These are phyloP conservation scores for Krasilnikovozyma curviuscula DNA, from an alignment of 768 basidiomycete genomes.

Conservation along the genomic window DNA sequence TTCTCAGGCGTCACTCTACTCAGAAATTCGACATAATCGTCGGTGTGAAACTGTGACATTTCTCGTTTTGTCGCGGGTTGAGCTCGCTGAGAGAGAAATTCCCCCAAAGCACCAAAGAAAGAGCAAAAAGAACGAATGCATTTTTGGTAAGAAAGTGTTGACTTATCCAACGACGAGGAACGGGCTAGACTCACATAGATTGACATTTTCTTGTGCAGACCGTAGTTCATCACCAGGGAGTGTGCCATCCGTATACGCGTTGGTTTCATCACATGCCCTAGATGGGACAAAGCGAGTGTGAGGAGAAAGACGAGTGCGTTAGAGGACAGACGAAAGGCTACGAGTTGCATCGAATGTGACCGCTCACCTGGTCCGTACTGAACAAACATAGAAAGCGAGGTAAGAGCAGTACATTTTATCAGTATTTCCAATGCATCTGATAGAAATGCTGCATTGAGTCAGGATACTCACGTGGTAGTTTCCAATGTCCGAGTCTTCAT, in stretches of 20 bases:
- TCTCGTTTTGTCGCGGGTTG: conserved; percentile 98
- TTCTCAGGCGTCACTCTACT: conserved; percentile 83
- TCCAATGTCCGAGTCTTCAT: conserved; percentile 43
- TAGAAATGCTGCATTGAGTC: too few relatives aligned
- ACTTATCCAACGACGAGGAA: background rate
- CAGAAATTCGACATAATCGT: conserved; percentile 96
- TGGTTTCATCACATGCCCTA: conserved; percentile 67
- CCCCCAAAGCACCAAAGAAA: background rate
- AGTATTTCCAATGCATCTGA: too few relatives aligned
- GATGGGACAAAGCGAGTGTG: conserved; percentile 5
- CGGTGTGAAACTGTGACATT: conserved; percentile 99
- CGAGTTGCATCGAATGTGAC: too few relatives aligned
- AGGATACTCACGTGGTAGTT: conserved; percentile 59
- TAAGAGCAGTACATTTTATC: too few relatives aligned
- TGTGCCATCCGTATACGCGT: conserved; percentile 99
- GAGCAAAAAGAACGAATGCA: too few relatives aligned
- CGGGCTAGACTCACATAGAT: conserved; percentile 61
- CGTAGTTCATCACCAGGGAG: conserved; percentile 83
- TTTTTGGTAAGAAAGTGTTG: background rate
- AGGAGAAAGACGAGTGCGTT: background rate
- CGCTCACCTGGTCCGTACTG: too few relatives aligned
- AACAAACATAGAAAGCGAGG: too few relatives aligned
- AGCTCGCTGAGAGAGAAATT: conserved; percentile 64
- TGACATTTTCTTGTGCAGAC: conserved; percentile 96
- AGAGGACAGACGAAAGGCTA: background rate